phyloP scores from a whole-genome alignment of 768 basidiomycete species.

The Rubroboletus satanas region DNA sequence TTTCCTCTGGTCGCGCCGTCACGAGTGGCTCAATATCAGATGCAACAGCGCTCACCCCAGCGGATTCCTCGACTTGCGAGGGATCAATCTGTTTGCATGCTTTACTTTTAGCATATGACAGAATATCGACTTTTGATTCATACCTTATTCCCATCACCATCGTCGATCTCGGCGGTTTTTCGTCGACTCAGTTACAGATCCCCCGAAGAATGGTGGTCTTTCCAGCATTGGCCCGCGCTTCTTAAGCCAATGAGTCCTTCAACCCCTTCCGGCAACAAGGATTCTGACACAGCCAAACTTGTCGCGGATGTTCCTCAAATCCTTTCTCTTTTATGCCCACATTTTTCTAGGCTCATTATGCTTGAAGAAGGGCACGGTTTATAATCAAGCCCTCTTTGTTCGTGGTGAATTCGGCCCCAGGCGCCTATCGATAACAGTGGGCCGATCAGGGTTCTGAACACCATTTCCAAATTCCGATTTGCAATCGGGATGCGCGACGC shows the following conservation, averaged over 20 bases:
- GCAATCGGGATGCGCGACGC: no score
- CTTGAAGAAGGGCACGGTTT: not conserved
- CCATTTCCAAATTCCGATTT: not conserved
- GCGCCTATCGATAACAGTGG: not conserved
- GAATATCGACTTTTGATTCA: not conserved
- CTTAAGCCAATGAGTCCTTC: no score
- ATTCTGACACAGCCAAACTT: not conserved
- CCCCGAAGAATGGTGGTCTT: conserved; percentile 2
- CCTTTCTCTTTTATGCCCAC: no score
- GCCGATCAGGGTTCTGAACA: not conserved
- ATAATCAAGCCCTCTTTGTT: not conserved
- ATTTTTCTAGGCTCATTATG: not conserved
- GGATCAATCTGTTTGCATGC: not conserved
- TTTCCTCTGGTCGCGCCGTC: conserved; percentile 52
- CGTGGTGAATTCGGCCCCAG: not conserved
- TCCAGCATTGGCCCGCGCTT: conserved; percentile 1
- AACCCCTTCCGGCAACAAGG: not conserved
- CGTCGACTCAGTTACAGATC: conserved; percentile 1
- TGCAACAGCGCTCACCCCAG: no score
- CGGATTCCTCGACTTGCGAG: not conserved
- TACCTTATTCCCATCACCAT: conserved; percentile 1
- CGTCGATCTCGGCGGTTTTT: conserved; percentile 3
- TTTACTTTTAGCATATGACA: no score
- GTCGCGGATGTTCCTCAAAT: not conserved
- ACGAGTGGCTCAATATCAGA: no score